These are phyloP conservation scores for Trypanosoma conorhini DNA, from an alignment of 208 protist genomes.

Conservation along the genomic window DNA sequence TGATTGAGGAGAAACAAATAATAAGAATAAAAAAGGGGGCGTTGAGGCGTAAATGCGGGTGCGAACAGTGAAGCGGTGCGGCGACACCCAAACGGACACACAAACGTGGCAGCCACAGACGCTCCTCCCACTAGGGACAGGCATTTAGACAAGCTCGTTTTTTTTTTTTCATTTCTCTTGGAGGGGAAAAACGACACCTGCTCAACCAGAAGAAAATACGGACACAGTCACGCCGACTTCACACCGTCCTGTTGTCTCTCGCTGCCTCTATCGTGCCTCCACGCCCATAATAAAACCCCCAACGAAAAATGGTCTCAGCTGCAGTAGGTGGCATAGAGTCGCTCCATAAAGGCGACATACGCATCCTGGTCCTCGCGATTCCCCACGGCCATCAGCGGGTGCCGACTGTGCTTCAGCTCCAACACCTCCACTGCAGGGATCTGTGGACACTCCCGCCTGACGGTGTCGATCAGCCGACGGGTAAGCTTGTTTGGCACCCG, in stretches of 20 bases:
- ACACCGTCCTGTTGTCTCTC: slow-evolving; percentile 9
- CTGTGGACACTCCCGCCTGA: slow-evolving; percentile 60
- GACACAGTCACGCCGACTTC: not conserved
- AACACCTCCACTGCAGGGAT: slow-evolving; percentile 84
- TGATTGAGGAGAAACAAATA: no score
- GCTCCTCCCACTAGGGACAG: no score
- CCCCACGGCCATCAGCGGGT: slow-evolving; percentile 76
- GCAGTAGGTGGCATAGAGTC: slow-evolving; percentile 78
- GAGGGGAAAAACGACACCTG: no score
- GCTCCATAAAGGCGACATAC: slow-evolving; percentile 82
- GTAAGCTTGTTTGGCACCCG: slow-evolving; percentile 78
- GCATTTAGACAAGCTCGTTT: no score
- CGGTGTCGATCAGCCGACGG: slow-evolving; percentile 59
- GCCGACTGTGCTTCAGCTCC: slow-evolving; percentile 66
- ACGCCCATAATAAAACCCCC: not conserved
- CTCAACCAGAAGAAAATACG: not conserved
- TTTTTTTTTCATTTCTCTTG: no score
- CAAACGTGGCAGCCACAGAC: no score
- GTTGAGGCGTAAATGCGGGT: no score
- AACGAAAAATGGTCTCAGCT: not conserved
- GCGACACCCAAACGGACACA: no score
- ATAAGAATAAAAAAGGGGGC: no score
- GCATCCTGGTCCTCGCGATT: slow-evolving; percentile 77
- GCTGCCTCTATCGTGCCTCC: not conserved
- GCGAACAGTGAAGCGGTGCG: no score